Percentiles rank a stretch among this genome's conserved stretches.
These are phyloP conservation scores for Geranium incanum DNA, from an alignment of 441 rosid species.

Conservation along the genomic window DNA sequence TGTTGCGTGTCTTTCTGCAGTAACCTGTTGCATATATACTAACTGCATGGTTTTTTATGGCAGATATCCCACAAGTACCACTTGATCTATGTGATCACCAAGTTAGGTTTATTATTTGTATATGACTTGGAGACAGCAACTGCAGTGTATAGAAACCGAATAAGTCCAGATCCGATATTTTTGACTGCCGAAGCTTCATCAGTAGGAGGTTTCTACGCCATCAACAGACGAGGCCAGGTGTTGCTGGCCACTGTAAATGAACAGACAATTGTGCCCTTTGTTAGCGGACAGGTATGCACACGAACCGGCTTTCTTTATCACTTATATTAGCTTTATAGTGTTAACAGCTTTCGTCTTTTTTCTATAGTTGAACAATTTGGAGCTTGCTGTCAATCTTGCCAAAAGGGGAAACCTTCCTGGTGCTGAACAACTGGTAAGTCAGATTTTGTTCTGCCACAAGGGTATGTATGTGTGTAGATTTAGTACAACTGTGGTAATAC, in stretches of 20 bases:
- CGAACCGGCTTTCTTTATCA: background rate
- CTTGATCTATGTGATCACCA: conserved; percentile 44
- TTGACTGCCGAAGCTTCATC: conserved; percentile 92
- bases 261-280: conserved; percentile 88
- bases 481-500: background rate
- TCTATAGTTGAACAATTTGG: conserved; percentile 79
- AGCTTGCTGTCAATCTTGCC: conserved; percentile 96
- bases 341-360: conserved; percentile 15
- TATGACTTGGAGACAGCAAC: conserved; percentile 97
- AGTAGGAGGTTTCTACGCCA: conserved; percentile 86
- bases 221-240: conserved; percentile 74
- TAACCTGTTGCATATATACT: conserved; percentile 19
- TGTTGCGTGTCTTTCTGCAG: conserved; percentile 7
- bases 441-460: conserved; percentile 2
- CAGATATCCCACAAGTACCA: conserved; percentile 95
- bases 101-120: conserved; percentile 74
- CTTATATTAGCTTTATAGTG: background rate
- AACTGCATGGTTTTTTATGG: conserved; percentile 25
- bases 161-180: conserved; percentile 98
- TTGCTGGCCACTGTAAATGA: conserved; percentile 59
- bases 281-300: conserved; percentile 83
- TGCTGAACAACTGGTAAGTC: conserved; percentile 86
- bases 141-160: conserved; percentile 96
- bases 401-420: conserved; percentile 99
- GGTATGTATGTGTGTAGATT: too few species aligned